Evolutionary conservation across 2,329 filamentous ascomycete genomes (phyloP), one percentile per base, ranked within the genome.

Genomic region (Aspergillus felis): DNA sequence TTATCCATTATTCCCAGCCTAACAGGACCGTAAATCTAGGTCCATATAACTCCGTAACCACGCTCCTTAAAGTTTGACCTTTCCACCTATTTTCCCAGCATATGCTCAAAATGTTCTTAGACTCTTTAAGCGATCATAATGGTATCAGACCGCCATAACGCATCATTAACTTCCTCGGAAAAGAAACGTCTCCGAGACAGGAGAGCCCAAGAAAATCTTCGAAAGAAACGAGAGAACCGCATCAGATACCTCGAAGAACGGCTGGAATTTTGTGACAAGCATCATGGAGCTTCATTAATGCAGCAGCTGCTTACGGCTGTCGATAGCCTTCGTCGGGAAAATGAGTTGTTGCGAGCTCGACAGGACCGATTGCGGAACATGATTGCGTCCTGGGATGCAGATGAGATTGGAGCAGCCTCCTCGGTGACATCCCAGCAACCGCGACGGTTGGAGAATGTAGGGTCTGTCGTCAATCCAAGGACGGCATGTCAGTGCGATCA

Each of bases 151-250:
- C 42, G 42, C 42, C 42, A 24, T 24, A 46, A 46, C 9, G 42
- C 42, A 46, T 46, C 42, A 10, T 24, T 46, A n/a, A 48, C 27
- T 2, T 55, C 57, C 1, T 46, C 50, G 27, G 57, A 58, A 38
- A 58, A 52, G 27, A 58, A 58, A 24, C 57, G 57, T n/a, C n/a
- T 58, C 3, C 50, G 57, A 6, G 57, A 58, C 28, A 55, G 57
- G 32, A 54, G 57, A 7, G 57, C 57, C 17, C 57, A 58, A 27
- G 38, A 55, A 10, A 49, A 49, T 17, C 50, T 58, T 25, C 57
- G 57, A 17, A 44, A 56, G 3, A 56, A 56, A 28, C 44, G 54
- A 20, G 57, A 56, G 20, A 50, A 28, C 3, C 54, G 22, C 8
- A 56, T 58, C 32, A 56, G 28, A 20, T 41, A 44, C 2, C 42